Evolutionary conservation across 192 early-diverging fungal species (phyloP), one percentile per base, ranked within the genome.

Genomic region (Geosiphon pyriformis): DNA sequence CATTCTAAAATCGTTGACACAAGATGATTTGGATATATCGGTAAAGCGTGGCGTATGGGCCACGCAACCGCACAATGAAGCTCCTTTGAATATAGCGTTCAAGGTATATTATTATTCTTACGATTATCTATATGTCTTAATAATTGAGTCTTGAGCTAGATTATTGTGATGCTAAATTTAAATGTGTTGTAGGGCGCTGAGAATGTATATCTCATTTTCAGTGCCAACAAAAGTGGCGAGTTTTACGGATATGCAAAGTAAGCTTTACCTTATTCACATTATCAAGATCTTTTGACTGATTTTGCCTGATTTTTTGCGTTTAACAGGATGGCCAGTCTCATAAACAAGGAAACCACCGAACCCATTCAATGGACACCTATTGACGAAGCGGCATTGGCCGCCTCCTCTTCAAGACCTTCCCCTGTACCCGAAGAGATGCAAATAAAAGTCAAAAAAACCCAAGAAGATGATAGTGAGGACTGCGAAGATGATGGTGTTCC

Each of bases 211-310:
- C 68, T 80, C 46, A 71, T 80, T 20, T 80, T 80, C 50, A 80
- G 79, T 57, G 79, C 76, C 1, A 80, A 80, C 63, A 80, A 78
- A 61, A 80, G 79, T 51, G 79, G 79, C 3, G 79, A 80, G 52
- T 80, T 80, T 57, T 80, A 78, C 70, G 79, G 79, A 32, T 80
- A 74, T 65, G 79, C 76, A 29, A 66, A 70, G 73, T 73, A 74
- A 69, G 22, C 10, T 12, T 10, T 46, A 1, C 2, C 23, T 18
- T 46, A 1, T 17, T 23, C 31, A 27, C 32, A 4, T 68, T 31
- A 31, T 33, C 11, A 20, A n/a, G 18, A 23, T 3, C 62, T 49
- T 67, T 10, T 68, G 3, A 51, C 59, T 26, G 7, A 11, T 59
- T 2, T 23, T 25, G 26, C 15, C 15, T 53, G 18, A 66, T 51